Percentiles rank a stretch among this genome's conserved stretches.
These are phyloP conservation scores for Heliosperma pusillum DNA, from an alignment of 148 eudicot genomes.

Conservation along the genomic window DNA sequence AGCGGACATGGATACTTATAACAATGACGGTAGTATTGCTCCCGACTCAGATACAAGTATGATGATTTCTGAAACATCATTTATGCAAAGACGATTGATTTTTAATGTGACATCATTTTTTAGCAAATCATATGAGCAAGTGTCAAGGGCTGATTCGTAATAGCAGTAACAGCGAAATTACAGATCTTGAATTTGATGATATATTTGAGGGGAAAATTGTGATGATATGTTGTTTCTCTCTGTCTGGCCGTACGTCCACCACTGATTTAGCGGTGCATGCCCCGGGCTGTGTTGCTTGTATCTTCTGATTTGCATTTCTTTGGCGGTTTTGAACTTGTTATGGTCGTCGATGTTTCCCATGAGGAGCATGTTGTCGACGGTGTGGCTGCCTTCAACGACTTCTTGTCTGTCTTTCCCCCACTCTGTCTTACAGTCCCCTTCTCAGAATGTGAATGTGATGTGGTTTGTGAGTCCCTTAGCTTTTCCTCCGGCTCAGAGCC, in stretches of 20 bases:
- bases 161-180: too few species aligned
- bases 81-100: too few species aligned
- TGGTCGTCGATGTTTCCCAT: background rate
- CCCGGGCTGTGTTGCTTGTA: background rate
- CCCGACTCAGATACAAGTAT: too few species aligned
- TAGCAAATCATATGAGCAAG: too few species aligned
- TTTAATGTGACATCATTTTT: too few species aligned
- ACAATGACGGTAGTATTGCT: too few species aligned
- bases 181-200: too few species aligned
- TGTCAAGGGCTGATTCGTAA: too few species aligned
- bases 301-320: background rate
- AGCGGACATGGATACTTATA: too few species aligned
- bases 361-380: too few species aligned
- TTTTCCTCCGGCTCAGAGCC: background rate
- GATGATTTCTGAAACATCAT: too few species aligned
- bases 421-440: background rate
- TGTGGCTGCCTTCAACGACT: too few species aligned
- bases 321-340: conserved; percentile 1
- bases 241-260: background rate
- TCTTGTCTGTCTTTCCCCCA: background rate
- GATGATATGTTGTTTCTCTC: conserved; percentile 1
- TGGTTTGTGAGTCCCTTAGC: background rate
- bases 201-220: background rate
- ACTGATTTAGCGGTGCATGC: background rate
- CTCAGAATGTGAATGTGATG: background rate